These are phyloP conservation scores for Delphinella strobiligena DNA, from an alignment of 2,329 filamentous ascomycete genomes.

Conservation along the genomic window DNA sequence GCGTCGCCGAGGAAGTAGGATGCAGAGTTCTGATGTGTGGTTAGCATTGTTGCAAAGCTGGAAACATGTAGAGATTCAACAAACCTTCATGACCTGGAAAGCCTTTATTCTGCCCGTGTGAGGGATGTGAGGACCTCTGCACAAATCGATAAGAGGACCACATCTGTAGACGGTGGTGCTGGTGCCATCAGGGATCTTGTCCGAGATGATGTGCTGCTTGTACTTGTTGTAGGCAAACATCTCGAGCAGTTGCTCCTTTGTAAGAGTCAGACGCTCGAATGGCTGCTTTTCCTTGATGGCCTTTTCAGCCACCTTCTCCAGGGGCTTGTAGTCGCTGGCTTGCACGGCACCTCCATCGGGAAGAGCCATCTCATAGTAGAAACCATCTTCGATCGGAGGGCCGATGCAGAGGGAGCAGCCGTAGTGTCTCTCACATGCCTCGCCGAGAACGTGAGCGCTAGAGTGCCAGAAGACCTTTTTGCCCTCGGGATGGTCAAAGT, in stretches of 20 bases:
- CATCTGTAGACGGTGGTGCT: slow-evolving; percentile 91
- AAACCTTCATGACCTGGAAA: slow-evolving; percentile 77
- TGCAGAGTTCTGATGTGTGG: slow-evolving; percentile 45
- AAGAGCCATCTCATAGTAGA: slow-evolving; percentile 95
- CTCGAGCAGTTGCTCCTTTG: slow-evolving; percentile 82
- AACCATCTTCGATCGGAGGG: slow-evolving; percentile 79
- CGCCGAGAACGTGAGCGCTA: slow-evolving; percentile 88
- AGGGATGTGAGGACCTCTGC: slow-evolving; percentile 86
- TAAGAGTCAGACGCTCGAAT: slow-evolving; percentile 79
- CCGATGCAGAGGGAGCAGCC: slow-evolving; percentile 90
- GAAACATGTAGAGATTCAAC: neutral
- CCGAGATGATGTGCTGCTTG: slow-evolving; percentile 94
- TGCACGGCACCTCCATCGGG: slow-evolving; percentile 60
- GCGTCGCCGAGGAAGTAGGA: slow-evolving; percentile 93
- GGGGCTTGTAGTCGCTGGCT: slow-evolving; percentile 67
- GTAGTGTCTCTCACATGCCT: slow-evolving; percentile 81
- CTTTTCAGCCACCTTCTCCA: slow-evolving; percentile 68
- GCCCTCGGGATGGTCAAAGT: slow-evolving; percentile 65
- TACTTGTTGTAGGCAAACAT: slow-evolving; percentile 99
- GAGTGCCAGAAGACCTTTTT: slow-evolving; percentile 98
- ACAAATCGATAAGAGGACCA: slow-evolving; percentile 88
- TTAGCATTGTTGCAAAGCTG: neutral
- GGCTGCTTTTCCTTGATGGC: slow-evolving; percentile 95
- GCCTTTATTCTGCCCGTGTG: slow-evolving; percentile 89
- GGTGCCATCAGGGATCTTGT: slow-evolving; percentile 79